Conservation (phyloP, 1,139 yeast species). For the Diutina neorugosa region DNA sequence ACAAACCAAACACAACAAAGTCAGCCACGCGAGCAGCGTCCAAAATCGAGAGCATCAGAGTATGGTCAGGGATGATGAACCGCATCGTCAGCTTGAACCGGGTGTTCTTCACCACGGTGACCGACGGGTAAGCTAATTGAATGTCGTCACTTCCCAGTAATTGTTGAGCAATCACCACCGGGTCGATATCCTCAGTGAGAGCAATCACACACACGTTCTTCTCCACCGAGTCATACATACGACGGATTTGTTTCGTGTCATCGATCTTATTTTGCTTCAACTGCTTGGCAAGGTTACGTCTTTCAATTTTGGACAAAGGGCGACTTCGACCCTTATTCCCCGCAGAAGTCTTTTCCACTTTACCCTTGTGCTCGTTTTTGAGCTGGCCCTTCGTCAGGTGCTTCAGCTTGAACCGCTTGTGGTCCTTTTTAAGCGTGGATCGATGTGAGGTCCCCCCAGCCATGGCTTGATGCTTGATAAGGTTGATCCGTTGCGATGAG, state of each 20-base stretch:
- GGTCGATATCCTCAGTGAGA: slow-evolving; percentile 58
- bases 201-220: slow-evolving; percentile 75
- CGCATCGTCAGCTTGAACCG: slow-evolving; percentile 70
- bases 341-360: slow-evolving; percentile 49
- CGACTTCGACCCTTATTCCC: slow-evolving; percentile 23
- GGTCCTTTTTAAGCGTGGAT: slow-evolving; percentile 69
- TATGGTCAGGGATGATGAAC: slow-evolving; percentile 62
- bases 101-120: slow-evolving; percentile 35
- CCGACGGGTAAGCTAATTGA: slow-evolving; percentile 31
- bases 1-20: slow-evolving; percentile 73
- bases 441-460: slow-evolving; percentile 64
- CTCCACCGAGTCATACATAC: slow-evolving; percentile 77
- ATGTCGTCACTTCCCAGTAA: slow-evolving; percentile 19
- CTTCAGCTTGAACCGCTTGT: slow-evolving; percentile 81
- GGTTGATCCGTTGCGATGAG: neutral
- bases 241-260: slow-evolving; percentile 39
- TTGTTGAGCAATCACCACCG: slow-evolving; percentile 40
- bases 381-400: slow-evolving; percentile 87
- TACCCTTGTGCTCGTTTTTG: slow-evolving; percentile 73
- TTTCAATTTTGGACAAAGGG: slow-evolving; percentile 45
- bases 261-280: slow-evolving; percentile 59
- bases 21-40: slow-evolving; percentile 89
- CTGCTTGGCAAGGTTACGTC: slow-evolving; percentile 75
- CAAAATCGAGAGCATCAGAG: slow-evolving; percentile 53
- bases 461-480: neutral